These are phyloP conservation scores for Escovopsis sp. DNA, from an alignment of 2,329 filamentous ascomycete genomes.

Conservation along the genomic window DNA sequence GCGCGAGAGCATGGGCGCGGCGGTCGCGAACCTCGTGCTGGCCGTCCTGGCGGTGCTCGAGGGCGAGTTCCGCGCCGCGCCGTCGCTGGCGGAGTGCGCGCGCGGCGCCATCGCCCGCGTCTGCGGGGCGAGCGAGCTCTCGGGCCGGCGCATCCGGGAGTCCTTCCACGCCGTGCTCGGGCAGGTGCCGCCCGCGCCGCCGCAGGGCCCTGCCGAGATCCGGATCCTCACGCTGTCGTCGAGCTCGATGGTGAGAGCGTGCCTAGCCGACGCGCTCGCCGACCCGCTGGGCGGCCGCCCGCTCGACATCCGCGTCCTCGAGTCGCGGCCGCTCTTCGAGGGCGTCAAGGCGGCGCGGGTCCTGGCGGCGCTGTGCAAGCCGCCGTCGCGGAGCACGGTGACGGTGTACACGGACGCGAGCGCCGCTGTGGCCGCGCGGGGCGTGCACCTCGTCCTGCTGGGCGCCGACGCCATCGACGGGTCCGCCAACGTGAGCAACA, in stretches of 20 bases:
- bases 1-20: slow-evolving; percentile 50
- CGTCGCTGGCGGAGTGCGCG: no score
- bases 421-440: slow-evolving; percentile 34
- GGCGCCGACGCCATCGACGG: slow-evolving; percentile 49
- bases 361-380: slow-evolving; percentile 28
- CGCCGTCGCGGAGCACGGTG: slow-evolving; percentile 13
- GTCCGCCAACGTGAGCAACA: slow-evolving; percentile 48
- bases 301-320: slow-evolving; percentile 45
- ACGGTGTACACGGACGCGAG: slow-evolving; percentile 46
- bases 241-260: slow-evolving; percentile 43
- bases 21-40: slow-evolving; percentile 37
- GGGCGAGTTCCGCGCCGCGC: slow-evolving; percentile 6
- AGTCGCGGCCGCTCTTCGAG: slow-evolving; percentile 53
- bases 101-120: no score
- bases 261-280: slow-evolving; percentile 28
- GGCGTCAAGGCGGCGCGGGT: slow-evolving; percentile 40
- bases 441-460: slow-evolving; percentile 44
- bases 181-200: no score
- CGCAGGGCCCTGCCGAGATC: slow-evolving; percentile 12
- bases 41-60: slow-evolving; percentile 28
- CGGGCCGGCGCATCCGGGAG: no score
- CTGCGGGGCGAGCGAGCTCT: no score
- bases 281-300: not conserved
- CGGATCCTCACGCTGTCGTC: slow-evolving; percentile 46
- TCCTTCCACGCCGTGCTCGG: not conserved